Conservation (phyloP, 31 red algal species). For the Bonnemaisonia californica region DNA sequence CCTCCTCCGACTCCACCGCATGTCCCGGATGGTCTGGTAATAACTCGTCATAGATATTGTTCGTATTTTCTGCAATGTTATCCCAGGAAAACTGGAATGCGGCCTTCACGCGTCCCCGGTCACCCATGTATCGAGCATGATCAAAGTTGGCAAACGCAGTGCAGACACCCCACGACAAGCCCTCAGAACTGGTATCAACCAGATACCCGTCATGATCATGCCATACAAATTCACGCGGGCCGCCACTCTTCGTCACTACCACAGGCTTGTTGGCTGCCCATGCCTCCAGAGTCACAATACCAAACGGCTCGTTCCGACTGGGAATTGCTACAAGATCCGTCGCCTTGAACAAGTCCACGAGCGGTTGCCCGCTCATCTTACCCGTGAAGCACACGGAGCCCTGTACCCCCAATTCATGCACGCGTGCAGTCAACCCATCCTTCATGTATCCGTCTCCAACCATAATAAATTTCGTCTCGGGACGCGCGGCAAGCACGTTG, state of each 20-base stretch:
- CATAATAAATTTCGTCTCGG: constrained; percentile 92
- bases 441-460: constrained; percentile 99
- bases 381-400: constrained; percentile 78
- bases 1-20: background rate
- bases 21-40: constrained; percentile 67
- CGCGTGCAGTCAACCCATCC: constrained; percentile 60
- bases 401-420: constrained; percentile 69
- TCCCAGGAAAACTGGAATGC: constrained; percentile 94
- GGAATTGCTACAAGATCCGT: constrained; percentile 93
- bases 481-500: constrained; percentile 68
- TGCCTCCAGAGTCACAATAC: constrained; percentile 97
- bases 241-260: constrained; percentile 92
- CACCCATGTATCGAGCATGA: constrained; percentile 88
- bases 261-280: constrained; percentile 99
- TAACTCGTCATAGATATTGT: constrained; percentile 92
- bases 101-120: constrained; percentile 89
- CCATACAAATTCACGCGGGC: constrained; percentile 98
- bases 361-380: constrained; percentile 81
- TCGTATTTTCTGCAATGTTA: constrained; percentile 88
- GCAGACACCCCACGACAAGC: constrained; percentile 91
- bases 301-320: constrained; percentile 97
- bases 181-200: constrained; percentile 79
- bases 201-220: constrained; percentile 95
- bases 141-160: constrained; percentile 88
- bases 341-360: constrained; percentile 96